A percentile compares a stretch with the other conserved stretches of the same genome.
Conservation (phyloP, 164 flowering plant genomes). For the Kalanchoe fedtschenkoi region DNA sequence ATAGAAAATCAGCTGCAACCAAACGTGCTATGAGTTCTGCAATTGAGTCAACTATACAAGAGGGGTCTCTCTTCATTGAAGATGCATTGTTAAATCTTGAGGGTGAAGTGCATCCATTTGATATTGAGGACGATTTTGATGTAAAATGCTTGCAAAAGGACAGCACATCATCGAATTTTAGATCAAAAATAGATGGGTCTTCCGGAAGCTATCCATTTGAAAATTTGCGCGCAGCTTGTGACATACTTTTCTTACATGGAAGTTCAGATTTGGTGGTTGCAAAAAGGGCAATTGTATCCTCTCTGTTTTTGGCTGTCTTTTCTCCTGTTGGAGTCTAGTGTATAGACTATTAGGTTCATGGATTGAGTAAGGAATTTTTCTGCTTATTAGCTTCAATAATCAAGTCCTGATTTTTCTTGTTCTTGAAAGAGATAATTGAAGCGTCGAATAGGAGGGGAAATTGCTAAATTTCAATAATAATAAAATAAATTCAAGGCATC, state of each 20-base stretch:
- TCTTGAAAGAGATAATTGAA: neutral
- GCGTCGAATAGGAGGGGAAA: neutral
- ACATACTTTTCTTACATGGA: constrained; percentile 73
- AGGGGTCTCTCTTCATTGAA: constrained; percentile 78
- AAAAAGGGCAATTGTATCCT: constrained; percentile 96
- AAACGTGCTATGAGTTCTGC: constrained; percentile 45
- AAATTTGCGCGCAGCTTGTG: constrained; percentile 67
- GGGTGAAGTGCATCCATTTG: constrained; percentile 26
- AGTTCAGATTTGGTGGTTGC: constrained; percentile 84
- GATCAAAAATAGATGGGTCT: constrained; percentile 46
- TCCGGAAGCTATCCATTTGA: constrained; percentile 78
- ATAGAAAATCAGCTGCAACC: constrained; percentile 67
- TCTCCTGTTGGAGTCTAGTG: neutral
- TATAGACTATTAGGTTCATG: neutral
- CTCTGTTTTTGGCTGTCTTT: constrained; percentile 4
- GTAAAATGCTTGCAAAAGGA: constrained; percentile 42
- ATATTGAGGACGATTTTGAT: constrained; percentile 29
- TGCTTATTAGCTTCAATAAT: neutral
- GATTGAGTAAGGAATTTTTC: neutral
- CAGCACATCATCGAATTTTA: constrained; percentile 26
- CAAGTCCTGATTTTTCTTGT: neutral
- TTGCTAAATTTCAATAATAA: neutral
- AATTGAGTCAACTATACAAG: constrained; percentile 27
- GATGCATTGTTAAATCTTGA: constrained; percentile 85
- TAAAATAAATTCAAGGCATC: too few relatives aligned